Conservation (phyloP, 257 asterid species). For the Parsonsia alboflavescens region DNA sequence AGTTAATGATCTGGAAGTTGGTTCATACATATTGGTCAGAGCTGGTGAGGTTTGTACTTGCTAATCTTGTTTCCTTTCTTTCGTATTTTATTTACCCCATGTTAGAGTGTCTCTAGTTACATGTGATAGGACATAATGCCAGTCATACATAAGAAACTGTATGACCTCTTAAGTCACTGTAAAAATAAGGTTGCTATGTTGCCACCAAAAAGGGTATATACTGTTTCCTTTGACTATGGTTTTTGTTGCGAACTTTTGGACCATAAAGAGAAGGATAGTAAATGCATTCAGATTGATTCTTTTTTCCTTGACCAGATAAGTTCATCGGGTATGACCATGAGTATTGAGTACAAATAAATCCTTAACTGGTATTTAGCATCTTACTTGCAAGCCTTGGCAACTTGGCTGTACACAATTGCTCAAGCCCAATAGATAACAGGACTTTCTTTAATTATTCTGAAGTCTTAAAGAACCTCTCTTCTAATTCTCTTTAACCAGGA, state of each 20-base stretch:
- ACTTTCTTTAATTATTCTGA: not conserved
- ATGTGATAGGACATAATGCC: not conserved
- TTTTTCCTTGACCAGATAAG: not conserved
- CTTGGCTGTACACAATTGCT: not conserved
- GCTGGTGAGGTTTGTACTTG: slow-evolving; percentile 97
- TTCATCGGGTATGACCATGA: not conserved
- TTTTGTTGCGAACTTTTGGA: not conserved
- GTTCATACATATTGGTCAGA: slow-evolving; percentile 86
- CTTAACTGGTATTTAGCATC: not conserved
- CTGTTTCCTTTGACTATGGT: not conserved
- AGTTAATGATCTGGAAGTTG: slow-evolving; percentile 70
- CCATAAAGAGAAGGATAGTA: not conserved
- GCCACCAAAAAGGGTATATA: too few relatives aligned
- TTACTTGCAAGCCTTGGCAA: not conserved
- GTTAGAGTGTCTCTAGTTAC: not conserved
- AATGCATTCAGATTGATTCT: not conserved
- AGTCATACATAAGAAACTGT: not conserved
- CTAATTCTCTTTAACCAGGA: not conserved
- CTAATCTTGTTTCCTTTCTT: slow-evolving; percentile 11
- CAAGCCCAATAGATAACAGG: not conserved
- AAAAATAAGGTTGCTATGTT: not conserved
- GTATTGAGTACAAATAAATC: not conserved
- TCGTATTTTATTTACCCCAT: not conserved
- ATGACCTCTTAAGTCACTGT: not conserved
- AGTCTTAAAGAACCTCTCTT: not conserved